A percentile compares a stretch with the other conserved stretches of the same genome.
Evolutionary conservation across 768 basidiomycete species (phyloP).

Genomic region (Boletus rubroflammeus): DNA sequence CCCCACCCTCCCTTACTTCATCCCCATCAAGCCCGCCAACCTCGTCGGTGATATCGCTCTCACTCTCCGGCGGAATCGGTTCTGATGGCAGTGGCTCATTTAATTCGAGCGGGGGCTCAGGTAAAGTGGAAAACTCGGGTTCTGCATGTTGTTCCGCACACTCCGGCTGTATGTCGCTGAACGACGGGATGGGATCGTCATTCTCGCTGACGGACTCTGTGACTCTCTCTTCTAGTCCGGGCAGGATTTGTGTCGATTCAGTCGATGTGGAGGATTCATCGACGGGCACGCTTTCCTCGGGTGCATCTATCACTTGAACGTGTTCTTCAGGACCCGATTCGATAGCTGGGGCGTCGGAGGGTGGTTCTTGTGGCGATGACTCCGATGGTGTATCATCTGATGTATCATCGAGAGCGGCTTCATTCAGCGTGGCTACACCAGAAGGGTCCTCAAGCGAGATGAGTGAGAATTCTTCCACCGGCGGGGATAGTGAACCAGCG

Average conservation of each 20-base stretch:
- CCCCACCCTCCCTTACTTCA: conserved; percentile 15
- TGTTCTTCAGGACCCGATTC: conserved; percentile 13
- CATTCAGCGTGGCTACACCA: neutral
- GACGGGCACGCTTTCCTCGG: neutral
- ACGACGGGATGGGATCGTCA: neutral
- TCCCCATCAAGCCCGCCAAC: conserved; percentile 17
- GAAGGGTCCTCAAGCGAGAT: conserved; percentile 24
- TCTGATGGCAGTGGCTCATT: conserved; percentile 32
- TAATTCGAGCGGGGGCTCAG: conserved; percentile 22
- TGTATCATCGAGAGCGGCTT: neutral
- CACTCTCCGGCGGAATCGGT: conserved; percentile 31
- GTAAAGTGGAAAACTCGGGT: neutral
- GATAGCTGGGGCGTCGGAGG: neutral
- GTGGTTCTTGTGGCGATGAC: neutral
- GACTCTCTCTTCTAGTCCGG: conserved; percentile 1
- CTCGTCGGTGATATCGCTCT: conserved; percentile 36
- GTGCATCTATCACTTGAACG: neutral
- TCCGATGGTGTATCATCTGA: conserved; percentile 2
- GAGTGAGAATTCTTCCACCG: conserved; percentile 26
- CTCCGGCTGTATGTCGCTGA: conserved; percentile 1
- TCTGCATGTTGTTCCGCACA: conserved; percentile 3
- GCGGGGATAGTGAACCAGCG: conserved; percentile 24
- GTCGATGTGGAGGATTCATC: conserved; percentile 1
- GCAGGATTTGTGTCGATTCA: conserved; percentile 3
- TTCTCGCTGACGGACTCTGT: conserved; percentile 7